These are phyloP conservation scores for Colletotrichum sp. DNA, from an alignment of 2,329 filamentous ascomycete species.

Conservation along the genomic window DNA sequence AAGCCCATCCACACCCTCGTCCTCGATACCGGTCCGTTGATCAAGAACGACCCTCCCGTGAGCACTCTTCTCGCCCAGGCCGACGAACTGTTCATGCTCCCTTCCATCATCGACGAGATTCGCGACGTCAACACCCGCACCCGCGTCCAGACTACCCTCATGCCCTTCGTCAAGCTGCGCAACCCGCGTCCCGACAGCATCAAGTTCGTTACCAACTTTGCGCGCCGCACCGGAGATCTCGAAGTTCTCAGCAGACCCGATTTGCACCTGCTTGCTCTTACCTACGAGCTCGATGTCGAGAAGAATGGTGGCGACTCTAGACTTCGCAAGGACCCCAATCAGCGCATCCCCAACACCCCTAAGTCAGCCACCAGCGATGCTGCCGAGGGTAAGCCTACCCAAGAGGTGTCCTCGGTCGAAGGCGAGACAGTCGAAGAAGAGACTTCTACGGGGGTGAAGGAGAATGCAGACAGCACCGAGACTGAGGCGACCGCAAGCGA, in stretches of 20 bases:
- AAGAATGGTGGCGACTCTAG: slow-evolving; percentile 89
- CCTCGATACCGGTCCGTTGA: slow-evolving; percentile 89
- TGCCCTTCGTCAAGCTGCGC: slow-evolving; percentile 83
- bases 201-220: slow-evolving; percentile 82
- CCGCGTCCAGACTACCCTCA: slow-evolving; percentile 81
- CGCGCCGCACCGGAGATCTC: slow-evolving; percentile 86
- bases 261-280: slow-evolving; percentile 85
- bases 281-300: slow-evolving; percentile 95
- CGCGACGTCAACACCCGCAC: slow-evolving; percentile 80
- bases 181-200: slow-evolving; percentile 78
- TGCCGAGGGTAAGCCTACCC: neutral
- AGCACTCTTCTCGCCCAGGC: slow-evolving; percentile 82
- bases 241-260: slow-evolving; percentile 88
- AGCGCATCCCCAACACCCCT: slow-evolving; percentile 75
- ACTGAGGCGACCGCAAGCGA: neutral
- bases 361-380: slow-evolving; percentile 54
- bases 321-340: slow-evolving; percentile 76
- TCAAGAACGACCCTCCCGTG: slow-evolving; percentile 88
- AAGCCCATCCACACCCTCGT: slow-evolving; percentile 85
- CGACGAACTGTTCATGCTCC: slow-evolving; percentile 80
- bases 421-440: slow-evolving; percentile 20
- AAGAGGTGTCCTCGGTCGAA: slow-evolving; percentile 19
- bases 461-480: neutral
- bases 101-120: slow-evolving; percentile 87
- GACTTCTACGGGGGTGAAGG: slow-evolving; percentile 1